Evolutionary conservation across 352 stramenopile genomes (phyloP).

Genomic region (Salisapilia sapeloensis): DNA sequence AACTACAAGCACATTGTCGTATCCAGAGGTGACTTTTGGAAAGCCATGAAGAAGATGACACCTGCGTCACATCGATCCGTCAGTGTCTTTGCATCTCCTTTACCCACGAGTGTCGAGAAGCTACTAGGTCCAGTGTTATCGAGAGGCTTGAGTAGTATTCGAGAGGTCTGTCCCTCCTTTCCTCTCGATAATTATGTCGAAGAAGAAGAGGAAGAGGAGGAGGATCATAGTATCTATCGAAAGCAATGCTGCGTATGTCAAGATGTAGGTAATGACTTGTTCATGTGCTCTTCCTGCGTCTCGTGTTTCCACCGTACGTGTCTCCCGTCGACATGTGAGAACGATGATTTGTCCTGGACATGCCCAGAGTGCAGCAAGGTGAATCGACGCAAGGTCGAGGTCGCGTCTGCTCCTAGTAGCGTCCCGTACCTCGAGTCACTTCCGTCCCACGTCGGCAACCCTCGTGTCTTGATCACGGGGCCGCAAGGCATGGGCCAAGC

Average conservation of each 20-base stretch:
- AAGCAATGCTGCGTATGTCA: constrained; percentile 1
- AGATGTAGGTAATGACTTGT: background rate
- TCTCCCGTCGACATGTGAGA: too few species aligned
- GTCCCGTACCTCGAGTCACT: too few species aligned
- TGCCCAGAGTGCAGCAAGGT: background rate
- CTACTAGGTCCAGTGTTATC: constrained; percentile 20
- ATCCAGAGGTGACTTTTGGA: constrained; percentile 44
- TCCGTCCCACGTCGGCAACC: constrained; percentile 36
- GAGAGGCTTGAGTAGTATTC: constrained; percentile 20
- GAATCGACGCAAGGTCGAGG: background rate
- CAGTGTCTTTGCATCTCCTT: constrained; percentile 50
- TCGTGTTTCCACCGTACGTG: background rate
- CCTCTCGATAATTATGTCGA: constrained; percentile 28
- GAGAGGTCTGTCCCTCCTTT: constrained; percentile 42
- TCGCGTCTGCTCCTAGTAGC: constrained; percentile 1
- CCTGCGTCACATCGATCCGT: constrained; percentile 55
- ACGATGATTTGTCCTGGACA: background rate
- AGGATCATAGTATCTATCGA: constrained; percentile 11
- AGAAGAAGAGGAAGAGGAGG: constrained; percentile 12
- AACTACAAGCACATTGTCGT: constrained; percentile 58
- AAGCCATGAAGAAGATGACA: constrained; percentile 66
- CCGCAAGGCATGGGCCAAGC: constrained; percentile 50
- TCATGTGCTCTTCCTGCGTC: background rate
- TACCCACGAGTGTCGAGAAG: constrained; percentile 36
- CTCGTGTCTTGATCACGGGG: constrained; percentile 48